These are phyloP conservation scores for Fusarium pseudoanthophilum DNA, from an alignment of 2,329 filamentous ascomycete species.

Conservation along the genomic window DNA sequence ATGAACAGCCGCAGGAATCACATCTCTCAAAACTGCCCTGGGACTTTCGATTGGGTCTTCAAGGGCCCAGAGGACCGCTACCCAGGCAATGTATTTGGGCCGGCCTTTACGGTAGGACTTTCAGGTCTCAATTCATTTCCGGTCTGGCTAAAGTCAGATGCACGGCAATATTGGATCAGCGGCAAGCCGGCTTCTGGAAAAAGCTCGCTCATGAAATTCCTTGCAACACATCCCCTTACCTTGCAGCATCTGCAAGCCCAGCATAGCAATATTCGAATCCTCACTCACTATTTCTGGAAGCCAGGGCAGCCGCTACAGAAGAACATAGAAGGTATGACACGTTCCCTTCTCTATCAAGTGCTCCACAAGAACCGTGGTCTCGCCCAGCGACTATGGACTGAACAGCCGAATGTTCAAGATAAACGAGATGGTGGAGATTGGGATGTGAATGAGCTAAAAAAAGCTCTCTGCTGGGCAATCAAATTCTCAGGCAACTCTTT, in stretches of 20 bases:
- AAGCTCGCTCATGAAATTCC: background rate
- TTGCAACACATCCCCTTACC: rapidly evolving
- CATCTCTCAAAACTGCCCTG: background rate
- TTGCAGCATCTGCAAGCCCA: rapidly evolving
- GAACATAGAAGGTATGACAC: rapidly evolving
- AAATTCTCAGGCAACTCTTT: rapidly evolving
- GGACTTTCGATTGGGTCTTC: background rate
- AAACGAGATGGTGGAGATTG: background rate
- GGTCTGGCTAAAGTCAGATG: background rate
- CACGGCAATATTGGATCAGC: rapidly evolving
- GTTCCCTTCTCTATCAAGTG: rapidly evolving
- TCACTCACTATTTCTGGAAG: background rate
- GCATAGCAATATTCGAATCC: rapidly evolving
- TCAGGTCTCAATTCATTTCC: rapidly evolving
- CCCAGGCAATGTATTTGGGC: no score
- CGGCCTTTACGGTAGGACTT: rapidly evolving
- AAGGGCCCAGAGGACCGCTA: no score
- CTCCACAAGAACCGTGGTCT: rapidly evolving
- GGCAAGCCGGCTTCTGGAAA: background rate
- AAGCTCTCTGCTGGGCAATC: background rate
- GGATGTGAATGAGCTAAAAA: rapidly evolving
- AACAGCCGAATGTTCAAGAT: rapidly evolving
- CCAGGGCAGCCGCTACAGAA: background rate
- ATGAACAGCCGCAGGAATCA: background rate
- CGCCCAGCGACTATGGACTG: rapidly evolving